Base-by-base conservation (phyloP, 176 grass and related monocot species). In the Bromus sterilis region DNA sequence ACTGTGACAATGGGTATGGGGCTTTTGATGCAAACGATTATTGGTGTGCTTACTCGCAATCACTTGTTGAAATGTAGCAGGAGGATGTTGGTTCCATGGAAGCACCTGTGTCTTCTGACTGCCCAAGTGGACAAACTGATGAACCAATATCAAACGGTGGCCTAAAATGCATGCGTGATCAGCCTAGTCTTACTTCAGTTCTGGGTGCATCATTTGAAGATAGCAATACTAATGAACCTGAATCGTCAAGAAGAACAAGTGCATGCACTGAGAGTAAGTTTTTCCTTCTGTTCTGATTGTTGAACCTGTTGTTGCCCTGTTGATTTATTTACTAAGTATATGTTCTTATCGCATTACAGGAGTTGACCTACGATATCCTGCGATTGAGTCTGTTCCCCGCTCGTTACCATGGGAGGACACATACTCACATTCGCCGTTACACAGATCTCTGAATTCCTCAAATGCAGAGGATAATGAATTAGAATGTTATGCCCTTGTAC, bases 161-260 rank as follows among this genome's bases (percentile, higher is more conserved):
- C 80, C 37, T 59, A 16, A 86, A 89, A 74, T 46, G 35, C 77
- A 77, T 72, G 78, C 56, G 11, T 60, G 81, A 91, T 73, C 62
- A 99, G 56, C 91, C 89, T 42, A 95, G 91, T 74, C 89, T 93
- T 75, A 93, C 85, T 83, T 95, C 96, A 80, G 77, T 91, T 95
- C 77, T 93, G 62, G 91, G 91, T 73, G 71, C 81, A 56, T n/a
- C 77, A 42, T 90, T 93, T 90, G 87, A 97, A 76, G 78, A 86
- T 82, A 81, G 33, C 49, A 91, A 86, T 21, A 80, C 58, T 71
- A 87, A 78, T 30, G 89, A 71, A 58, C 76, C 89, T 37, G 79
- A 80, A 49, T 91, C 89, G 30, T 93, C 88, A 79, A 85, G 84
- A 83, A 77, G 55, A 66, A 84, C 49, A 59, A 49, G 49, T 77